Percentiles rank a stretch among this genome's conserved stretches.
phyloP scores from a whole-genome alignment of 306 rosid genomes.

The Trifolium fragiferum region DNA sequence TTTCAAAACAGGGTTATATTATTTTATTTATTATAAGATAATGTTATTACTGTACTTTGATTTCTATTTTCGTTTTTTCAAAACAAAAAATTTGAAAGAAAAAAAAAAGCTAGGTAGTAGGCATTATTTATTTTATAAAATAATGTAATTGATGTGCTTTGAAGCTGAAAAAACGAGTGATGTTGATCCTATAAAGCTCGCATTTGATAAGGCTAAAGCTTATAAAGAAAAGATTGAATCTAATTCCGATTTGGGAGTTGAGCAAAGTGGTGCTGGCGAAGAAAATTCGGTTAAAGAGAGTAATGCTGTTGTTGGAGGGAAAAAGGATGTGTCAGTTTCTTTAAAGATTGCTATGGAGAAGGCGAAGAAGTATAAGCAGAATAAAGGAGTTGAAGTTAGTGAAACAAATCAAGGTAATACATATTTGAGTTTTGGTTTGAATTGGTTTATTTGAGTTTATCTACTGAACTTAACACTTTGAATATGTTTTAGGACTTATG shows the following conservation, averaged over 20 bases:
- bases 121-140: no score
- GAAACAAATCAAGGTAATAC: no score
- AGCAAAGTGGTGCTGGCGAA: slow-evolving; percentile 1
- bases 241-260: slow-evolving; percentile 6
- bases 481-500: not conserved
- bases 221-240: slow-evolving; percentile 51
- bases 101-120: not conserved
- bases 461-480: no score
- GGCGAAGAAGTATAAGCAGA: slow-evolving; percentile 57
- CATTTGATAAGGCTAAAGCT: slow-evolving; percentile 67
- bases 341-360: slow-evolving; percentile 65
- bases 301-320: slow-evolving; percentile 35
- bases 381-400: not conserved
- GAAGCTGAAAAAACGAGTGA: slow-evolving; percentile 41
- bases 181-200: slow-evolving; percentile 66
- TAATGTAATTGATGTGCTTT: not conserved
- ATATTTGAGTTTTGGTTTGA: not conserved
- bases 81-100: not conserved
- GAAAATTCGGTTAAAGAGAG: slow-evolving; percentile 34
- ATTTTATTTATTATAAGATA: not conserved
- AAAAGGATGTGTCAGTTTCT: slow-evolving; percentile 54
- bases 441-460: not conserved
- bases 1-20: not conserved
- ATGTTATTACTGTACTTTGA: not conserved
- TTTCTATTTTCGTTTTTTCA: not conserved